Percentiles rank a stretch among this genome's conserved stretches.
Evolutionary conservation across 441 rosid genomes (phyloP).

Genomic region (Pelargonium fulgidum): DNA sequence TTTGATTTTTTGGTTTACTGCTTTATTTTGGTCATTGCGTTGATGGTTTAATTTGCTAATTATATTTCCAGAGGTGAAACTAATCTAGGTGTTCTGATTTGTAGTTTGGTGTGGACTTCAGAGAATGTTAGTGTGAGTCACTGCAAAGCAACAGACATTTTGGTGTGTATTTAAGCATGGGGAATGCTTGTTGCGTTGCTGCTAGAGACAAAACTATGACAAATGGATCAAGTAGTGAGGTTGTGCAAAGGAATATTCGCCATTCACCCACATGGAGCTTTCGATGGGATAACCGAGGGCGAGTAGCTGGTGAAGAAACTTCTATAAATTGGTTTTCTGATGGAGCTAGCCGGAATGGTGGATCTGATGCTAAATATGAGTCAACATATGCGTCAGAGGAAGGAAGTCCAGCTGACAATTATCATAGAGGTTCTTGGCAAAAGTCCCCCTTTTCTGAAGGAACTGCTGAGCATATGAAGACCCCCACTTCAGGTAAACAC

Average conservation of each 20-base stretch:
- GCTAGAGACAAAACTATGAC: slow-evolving; percentile 80
- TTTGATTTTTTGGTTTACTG: background rate
- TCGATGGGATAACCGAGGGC: slow-evolving; percentile 90
- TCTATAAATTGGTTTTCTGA: slow-evolving; percentile 71
- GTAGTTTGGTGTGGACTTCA: slow-evolving; percentile 11
- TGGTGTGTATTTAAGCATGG: slow-evolving; percentile 41
- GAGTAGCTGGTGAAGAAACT: slow-evolving; percentile 93
- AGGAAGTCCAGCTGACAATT: slow-evolving; percentile 40
- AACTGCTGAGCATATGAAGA: slow-evolving; percentile 29
- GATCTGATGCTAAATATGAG: slow-evolving; percentile 54
- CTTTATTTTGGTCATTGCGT: background rate
- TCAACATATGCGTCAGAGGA: slow-evolving; percentile 54
- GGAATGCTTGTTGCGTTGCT: slow-evolving; percentile 89
- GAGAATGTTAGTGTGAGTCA: slow-evolving; percentile 27
- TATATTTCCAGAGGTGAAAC: slow-evolving; percentile 22
- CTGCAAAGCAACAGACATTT: background rate
- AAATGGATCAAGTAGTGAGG: slow-evolving; percentile 54
- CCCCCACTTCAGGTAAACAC: slow-evolving; percentile 52
- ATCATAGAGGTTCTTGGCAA: slow-evolving; percentile 38
- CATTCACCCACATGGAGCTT: slow-evolving; percentile 92
- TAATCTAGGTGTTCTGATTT: slow-evolving; percentile 2
- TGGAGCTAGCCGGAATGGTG: slow-evolving; percentile 47
- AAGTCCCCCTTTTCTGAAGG: slow-evolving; percentile 70
- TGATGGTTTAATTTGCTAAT: background rate
- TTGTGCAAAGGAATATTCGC: slow-evolving; percentile 53